Evolutionary conservation across 2,329 filamentous ascomycete genomes (phyloP), one percentile per base, ranked within the genome.

Genomic region (Emericellopsis atlantica): DNA sequence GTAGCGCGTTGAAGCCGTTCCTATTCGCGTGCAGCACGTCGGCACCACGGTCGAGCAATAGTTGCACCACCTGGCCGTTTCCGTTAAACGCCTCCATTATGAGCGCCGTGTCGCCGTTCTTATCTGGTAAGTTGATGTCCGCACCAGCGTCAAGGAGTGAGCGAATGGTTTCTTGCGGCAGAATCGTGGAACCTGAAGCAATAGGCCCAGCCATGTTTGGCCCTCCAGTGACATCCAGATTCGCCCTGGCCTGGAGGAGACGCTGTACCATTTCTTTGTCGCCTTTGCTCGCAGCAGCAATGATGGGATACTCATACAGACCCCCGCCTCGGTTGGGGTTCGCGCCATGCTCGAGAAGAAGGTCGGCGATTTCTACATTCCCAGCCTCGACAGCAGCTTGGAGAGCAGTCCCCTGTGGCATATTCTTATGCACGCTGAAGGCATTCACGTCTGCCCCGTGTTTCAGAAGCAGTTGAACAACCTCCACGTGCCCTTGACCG

Each of bases 341-440:
- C n/a, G 45, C 45, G 14, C 40, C 40, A 10, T 58, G 51, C 14
- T 62, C 52, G 8, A 66, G 55, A 4, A 67, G 45, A 2, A 65
- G 46, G 1, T 49, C 45, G 11, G 64, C 62, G 9, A 65, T 59
- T 4, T 62, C 57, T 0, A 39, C 43, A 26, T 54, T 50, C 4
- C 61, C 53, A 1, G 52, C 51, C 35, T 63, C 59, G 32, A 56
- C 57, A 0, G 64, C 64, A 0, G 52, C 62, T 40, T 67, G 64
- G 1, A 67, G 48, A 1, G 63, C 62, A 5, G 60, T 66, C 5
- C 58, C 56, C 2, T 51, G 48, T 1, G 43, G 32, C 41, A 64
- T 59, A 15, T 54, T 51, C 2, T 50, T 43, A 35, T 51, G 50
- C 29, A 43, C 40, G 5, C 57, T 55, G 9, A 47, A 49, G 2